A percentile compares a stretch with the other conserved stretches of the same genome.
phyloP scores from a whole-genome alignment of 192 early-diverging fungal genomes.

The Dissophora ornata region DNA sequence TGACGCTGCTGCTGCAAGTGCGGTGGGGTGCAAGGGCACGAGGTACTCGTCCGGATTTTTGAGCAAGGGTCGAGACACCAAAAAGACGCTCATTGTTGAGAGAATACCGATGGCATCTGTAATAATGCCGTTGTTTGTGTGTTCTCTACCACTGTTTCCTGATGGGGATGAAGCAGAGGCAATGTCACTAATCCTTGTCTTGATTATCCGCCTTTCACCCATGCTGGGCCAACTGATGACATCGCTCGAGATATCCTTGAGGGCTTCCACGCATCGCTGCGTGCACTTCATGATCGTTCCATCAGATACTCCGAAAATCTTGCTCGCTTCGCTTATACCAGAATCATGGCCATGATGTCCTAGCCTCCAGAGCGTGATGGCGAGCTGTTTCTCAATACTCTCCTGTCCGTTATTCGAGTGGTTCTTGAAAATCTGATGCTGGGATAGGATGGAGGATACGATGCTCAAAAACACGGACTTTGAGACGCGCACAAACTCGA shows the following conservation, averaged over 20 bases:
- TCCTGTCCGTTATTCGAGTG: slow-evolving; percentile 30
- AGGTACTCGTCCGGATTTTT: slow-evolving; percentile 16
- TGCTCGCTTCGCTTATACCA: slow-evolving; percentile 34
- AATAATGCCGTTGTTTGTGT: neutral
- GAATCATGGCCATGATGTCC: slow-evolving; percentile 37
- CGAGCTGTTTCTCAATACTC: slow-evolving; percentile 31
- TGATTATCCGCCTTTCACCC: slow-evolving; percentile 30
- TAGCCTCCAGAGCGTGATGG: slow-evolving; percentile 43
- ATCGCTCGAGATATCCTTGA: slow-evolving; percentile 27
- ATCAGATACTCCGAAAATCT: slow-evolving; percentile 42
- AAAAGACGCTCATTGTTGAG: slow-evolving; percentile 13
- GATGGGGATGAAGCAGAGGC: neutral
- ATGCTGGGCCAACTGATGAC: slow-evolving; percentile 32
- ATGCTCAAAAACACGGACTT: slow-evolving; percentile 29
- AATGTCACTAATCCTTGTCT: slow-evolving; percentile 14
- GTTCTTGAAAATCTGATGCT: slow-evolving; percentile 31
- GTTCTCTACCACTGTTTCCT: neutral
- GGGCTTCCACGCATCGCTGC: slow-evolving; percentile 33
- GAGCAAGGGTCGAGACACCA: slow-evolving; percentile 21
- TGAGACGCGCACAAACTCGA: slow-evolving; percentile 33
- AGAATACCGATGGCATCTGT: slow-evolving; percentile 35
- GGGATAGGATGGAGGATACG: slow-evolving; percentile 26
- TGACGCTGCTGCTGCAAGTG: slow-evolving; percentile 1
- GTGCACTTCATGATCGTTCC: slow-evolving; percentile 46
- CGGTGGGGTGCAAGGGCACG: slow-evolving; percentile 9